Conservation (phyloP, 495 filamentous ascomycete genomes). For the Lophiostoma macrostomum region DNA sequence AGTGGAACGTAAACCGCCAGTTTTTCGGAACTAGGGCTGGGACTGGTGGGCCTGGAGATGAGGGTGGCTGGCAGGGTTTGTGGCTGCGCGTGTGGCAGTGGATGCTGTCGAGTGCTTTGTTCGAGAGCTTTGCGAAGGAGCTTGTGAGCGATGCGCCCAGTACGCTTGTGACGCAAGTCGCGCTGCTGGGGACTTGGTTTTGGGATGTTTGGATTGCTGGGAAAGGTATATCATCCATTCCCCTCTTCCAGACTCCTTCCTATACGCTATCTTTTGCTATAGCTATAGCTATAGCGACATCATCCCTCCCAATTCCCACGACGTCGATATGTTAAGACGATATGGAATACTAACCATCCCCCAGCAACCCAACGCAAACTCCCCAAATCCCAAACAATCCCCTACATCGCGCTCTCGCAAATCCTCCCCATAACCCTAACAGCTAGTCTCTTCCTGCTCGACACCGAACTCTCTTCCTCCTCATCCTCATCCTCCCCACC, state of each 20-base stretch:
- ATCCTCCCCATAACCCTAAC: slow-evolving; percentile 16
- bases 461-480: slow-evolving; percentile 10
- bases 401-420: slow-evolving; percentile 10
- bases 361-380: too few species aligned
- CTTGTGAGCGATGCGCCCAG: slow-evolving; percentile 17
- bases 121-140: slow-evolving; percentile 16
- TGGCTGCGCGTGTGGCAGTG: too few species aligned
- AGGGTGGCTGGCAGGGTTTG: too few species aligned
- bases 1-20: not conserved
- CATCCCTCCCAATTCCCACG: too few species aligned
- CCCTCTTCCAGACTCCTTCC: slow-evolving; percentile 5
- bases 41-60: not conserved
- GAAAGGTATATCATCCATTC: slow-evolving; percentile 10
- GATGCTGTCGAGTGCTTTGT: slow-evolving; percentile 14
- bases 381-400: too few species aligned
- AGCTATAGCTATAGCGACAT: too few species aligned
- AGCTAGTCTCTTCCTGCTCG: slow-evolving; percentile 4
- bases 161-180: slow-evolving; percentile 10
- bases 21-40: not conserved
- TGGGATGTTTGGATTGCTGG: slow-evolving; percentile 14
- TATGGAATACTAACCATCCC: too few species aligned
- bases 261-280: too few species aligned
- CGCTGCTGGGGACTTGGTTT: slow-evolving; percentile 13
- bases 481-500: not conserved
- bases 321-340: too few species aligned